A percentile compares a stretch with the other conserved stretches of the same genome.
These are phyloP conservation scores for Beverwykella pulmonaria DNA, from an alignment of 495 filamentous ascomycete genomes.

Conservation along the genomic window DNA sequence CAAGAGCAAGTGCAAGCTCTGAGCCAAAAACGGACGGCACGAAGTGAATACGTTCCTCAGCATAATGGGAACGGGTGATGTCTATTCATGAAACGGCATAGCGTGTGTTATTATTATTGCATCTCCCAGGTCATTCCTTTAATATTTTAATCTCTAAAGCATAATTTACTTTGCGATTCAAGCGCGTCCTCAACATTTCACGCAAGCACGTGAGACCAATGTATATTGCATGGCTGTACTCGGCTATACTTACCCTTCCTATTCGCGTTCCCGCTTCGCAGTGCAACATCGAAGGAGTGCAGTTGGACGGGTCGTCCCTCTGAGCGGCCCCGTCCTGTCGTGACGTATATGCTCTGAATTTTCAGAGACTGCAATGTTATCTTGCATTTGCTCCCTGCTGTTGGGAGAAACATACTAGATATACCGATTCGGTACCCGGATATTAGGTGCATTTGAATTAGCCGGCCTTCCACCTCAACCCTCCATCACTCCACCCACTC, in stretches of 20 bases:
- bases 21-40: not conserved
- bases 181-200: too few relatives aligned
- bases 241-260: not conserved
- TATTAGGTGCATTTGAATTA: not conserved
- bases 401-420: too few relatives aligned
- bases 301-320: too few relatives aligned
- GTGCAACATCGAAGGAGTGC: not conserved
- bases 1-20: slow-evolving; percentile 24
- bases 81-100: slow-evolving; percentile 8
- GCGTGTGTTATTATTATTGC: not conserved
- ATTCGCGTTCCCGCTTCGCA: not conserved
- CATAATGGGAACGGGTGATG: not conserved
- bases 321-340: too few relatives aligned
- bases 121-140: slow-evolving; percentile 4
- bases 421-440: not conserved
- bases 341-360: too few relatives aligned
- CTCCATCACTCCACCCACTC: not conserved
- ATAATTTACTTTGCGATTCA: not conserved
- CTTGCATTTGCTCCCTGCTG: too few relatives aligned
- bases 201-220: too few relatives aligned
- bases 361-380: too few relatives aligned
- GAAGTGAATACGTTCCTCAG: not conserved
- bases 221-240: not conserved
- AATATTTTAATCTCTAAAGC: slow-evolving; percentile 7
- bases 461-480: not conserved